Evolutionary conservation across 2,329 filamentous ascomycete species (phyloP), one percentile per base, ranked within the genome.

Genomic region (Gnomoniopsis smithogilvyi): DNA sequence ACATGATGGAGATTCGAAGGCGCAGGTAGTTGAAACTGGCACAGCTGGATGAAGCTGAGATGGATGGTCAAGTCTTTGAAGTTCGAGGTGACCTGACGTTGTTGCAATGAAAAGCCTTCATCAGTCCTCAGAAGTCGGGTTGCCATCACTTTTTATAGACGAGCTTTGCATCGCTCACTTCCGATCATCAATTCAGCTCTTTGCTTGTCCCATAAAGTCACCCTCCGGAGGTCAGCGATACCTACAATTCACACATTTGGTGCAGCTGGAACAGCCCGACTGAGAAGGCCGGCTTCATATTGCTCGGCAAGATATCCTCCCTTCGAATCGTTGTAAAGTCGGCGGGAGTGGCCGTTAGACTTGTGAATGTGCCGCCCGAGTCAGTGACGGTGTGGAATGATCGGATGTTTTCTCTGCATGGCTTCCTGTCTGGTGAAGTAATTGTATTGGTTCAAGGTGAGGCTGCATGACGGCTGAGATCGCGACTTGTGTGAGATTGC

Each of bases 351-450:
- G 30, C 59, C 59, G 55, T 36, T 49, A n/a, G 41, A 54, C 21
- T 22, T 19, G 24, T n/a, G 34, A 12, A 46, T 30, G 33, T 45
- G 24, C 41, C 36, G 43, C 48, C 45, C 50, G 51, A 38, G 30
- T 58, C 46, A 60, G 54, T 51, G 45, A 58, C 54, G 54, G 34
- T 36, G n/a, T 36, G 34, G 15, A 14, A 36, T 41, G 12, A 41
- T 61, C 59, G 59, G 50, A 61, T 58, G 59, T 54, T 58, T 58
- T 30, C 22, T 17, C 49, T 58, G 59, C 54, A 41, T 26, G 34
- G 21, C 24, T 30, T 22, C 8, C 47, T n/a, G 8, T 14, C 36
- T 14, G 7, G 17, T 41, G 36, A 41, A n/a, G 12, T 41, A 41
- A n/a, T 30, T 4, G 36, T 41, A n/a, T 41, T 41, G 36, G 36